Evolutionary conservation across 257 asterid genomes (phyloP), one percentile per base, ranked within the genome.

Genomic region (Salvia miltiorrhiza): DNA sequence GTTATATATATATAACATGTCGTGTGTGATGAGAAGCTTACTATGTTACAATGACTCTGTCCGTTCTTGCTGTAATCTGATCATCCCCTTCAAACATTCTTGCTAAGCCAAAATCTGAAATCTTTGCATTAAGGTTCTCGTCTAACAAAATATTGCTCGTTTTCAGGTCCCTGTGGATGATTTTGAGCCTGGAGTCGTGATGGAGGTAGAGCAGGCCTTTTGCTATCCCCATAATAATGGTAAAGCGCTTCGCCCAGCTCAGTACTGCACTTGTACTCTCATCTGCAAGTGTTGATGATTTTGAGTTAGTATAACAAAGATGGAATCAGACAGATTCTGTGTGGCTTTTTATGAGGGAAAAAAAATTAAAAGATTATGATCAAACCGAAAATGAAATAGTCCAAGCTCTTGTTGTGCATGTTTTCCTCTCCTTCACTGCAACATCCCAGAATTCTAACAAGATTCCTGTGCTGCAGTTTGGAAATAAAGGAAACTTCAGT

Each of bases 381-480:
- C 71, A 3, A 21, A 73, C 77, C 77, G 24, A 64, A 64, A 16
- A 73, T 43, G 72, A 63, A 55, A 32, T 30, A 43, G 67, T 64
- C 72, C 67, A 73, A 73, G 67, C 77, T 73, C 41, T 33, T 73
- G 71, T 67, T 54, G 19, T 23, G 43, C 73, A 67, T 60, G 65
- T 64, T 57, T 4, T 69, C 74, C 26, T 69, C 59, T 24, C 67
- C 57, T 69, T 43, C 65, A 39, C 52, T 41, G 58, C 76, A 52
- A 17, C 76, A 72, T 40, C 76, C 76, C 65, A 63, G 5, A 12
- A 62, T 62, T 30, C 55, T 71, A 26, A 71, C 48, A 2, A 66
- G 66, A 28, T 71, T 71, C 20, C 63, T 55, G 56, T 69, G 73
- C 11, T 67, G 72, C 3, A 67, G 72, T 21, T 67, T 67, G 1